Base-by-base conservation (phyloP, 2,329 filamentous ascomycete genomes). In the Talaromyces sp. region DNA sequence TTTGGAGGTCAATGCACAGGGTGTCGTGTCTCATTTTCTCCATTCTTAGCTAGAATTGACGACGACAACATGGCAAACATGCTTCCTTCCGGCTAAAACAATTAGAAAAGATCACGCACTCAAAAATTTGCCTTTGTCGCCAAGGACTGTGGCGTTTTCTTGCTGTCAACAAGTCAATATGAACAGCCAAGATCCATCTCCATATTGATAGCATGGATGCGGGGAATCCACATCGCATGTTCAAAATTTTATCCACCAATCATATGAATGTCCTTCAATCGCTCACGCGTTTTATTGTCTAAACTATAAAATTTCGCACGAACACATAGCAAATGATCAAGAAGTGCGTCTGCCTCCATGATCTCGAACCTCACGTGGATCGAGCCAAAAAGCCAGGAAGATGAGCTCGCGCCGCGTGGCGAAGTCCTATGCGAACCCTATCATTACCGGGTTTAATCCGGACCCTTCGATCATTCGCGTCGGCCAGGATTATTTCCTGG, bases 401-500 rank as follows among this genome's bases (percentile, higher is more conserved):
- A 60, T 47, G 41, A 60, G 45, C 11, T 52, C 48, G 2, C 27
- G 11, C n/a, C 24, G 27, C 16, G 27, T 52, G 59, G 45, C 43
- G n/a, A 50, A 22, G 35, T 37, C 54, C n/a, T 63, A 52, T 37
- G 35, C 52, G 45, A 83, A 83, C 68, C 81, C 16, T 1, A 78
- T 83, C 31, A 68, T 83, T 2, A 78, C 81, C 3, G 81, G 81
- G 13, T 83, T 79, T 61, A 75, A 81, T 60, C 77, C 81, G 0
- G 81, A 82, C 66, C 81, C 81, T 1, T 79, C 76, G 52, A 81
- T 80, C 64, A 75, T 79, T 24, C 75, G 77, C 47, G 77, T 82
- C 6, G 69, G 72, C 39, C 68, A 75, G 27, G 80, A 77, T 0
- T 81, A 79, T 68, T 82, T 81, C 70, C 80, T 80, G 60, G 79